Base-by-base conservation (phyloP, 2,329 filamentous ascomycete genomes). In the Myriangium duriaei region DNA sequence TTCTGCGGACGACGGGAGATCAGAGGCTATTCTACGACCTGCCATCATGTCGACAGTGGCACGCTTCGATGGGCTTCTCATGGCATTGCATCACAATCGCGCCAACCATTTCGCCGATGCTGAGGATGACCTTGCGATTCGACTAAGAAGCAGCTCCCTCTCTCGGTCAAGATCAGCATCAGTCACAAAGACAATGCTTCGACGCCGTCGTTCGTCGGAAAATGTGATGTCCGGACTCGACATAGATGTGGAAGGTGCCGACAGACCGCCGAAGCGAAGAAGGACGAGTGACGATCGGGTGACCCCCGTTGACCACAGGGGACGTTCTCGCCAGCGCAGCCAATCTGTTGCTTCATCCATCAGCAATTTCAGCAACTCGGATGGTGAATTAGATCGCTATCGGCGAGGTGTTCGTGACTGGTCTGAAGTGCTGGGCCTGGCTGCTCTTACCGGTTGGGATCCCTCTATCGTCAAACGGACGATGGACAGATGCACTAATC, bases 371-470 rank as follows among this genome's bases (percentile, higher is more conserved):
- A 28, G 30, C 17, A 19, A 19, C 13, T 33, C 30, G 11, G 12
- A 37, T 19, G 32, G 34, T 5, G 34, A 21, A 7, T 32, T 42
- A 9, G 18, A 29, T 7, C 15, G 19, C 9, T 24, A 26, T n/a
- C 42, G 39, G 16, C 32, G 67, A 53, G 65, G 57, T 11, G 61
- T 75, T 10, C 71, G 81, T 14, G 81, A 92, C 60, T 96, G 88
- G 88, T 81, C 76, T 47, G 83, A 93, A 47, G 72, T 95, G 1
- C 61, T 95, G 17, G 82, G 82, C 1, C 68, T 85, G 1, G 88
- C 88, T 2, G 71, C 82, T 0, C 61, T 92, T 34, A 72, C 72
- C 2, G 84, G 81, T 0, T 87, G 86, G 58, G 64, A 80, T 1
- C 57, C 66, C 0, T 57, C 63, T 1, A 79, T 76, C 1, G 59